These are phyloP conservation scores for Coemansia brasiliensis DNA, from an alignment of 192 early-diverging fungal genomes.

Conservation along the genomic window DNA sequence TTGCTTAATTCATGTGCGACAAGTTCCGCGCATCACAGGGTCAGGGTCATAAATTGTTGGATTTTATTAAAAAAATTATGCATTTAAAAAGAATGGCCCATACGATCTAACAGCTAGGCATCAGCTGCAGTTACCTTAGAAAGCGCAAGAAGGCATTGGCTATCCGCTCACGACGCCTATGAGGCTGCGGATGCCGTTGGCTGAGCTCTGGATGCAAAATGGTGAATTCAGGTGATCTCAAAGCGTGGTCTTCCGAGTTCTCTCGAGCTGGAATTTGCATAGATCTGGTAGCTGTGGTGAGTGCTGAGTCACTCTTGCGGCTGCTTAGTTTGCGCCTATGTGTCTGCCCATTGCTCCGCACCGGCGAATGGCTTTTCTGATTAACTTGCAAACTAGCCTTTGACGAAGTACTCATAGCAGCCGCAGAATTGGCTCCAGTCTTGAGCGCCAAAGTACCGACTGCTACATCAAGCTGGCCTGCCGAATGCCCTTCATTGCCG, in stretches of 20 bases:
- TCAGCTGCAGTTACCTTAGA: neutral
- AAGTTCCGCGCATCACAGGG: neutral
- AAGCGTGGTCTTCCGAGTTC: conserved; percentile 37
- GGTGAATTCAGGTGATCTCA: conserved; percentile 52
- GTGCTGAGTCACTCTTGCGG: conserved; percentile 49
- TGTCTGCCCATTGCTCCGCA: conserved; percentile 5
- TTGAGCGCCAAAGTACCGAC: conserved; percentile 5
- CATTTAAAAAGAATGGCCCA: neutral
- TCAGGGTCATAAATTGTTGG: neutral
- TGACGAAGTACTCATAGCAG: neutral
- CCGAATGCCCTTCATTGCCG: too few relatives aligned
- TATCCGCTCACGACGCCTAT: conserved; percentile 41
- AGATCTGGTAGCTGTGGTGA: conserved; percentile 46
- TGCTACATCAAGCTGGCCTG: neutral
- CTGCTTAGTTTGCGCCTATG: conserved; percentile 46
- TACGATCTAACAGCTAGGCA: too few relatives aligned
- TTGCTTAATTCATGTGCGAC: neutral
- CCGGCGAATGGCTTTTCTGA: neutral
- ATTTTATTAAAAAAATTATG: neutral
- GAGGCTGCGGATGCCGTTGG: conserved; percentile 20
- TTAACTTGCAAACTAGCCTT: neutral
- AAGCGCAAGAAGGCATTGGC: conserved; percentile 18
- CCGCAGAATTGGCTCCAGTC: too few relatives aligned
- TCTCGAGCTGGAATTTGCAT: conserved; percentile 15
- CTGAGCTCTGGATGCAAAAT: conserved; percentile 38